Evolutionary conservation across 257 asterid genomes (phyloP), one percentile per base, ranked within the genome.

Genomic region (Ballota nigra): DNA sequence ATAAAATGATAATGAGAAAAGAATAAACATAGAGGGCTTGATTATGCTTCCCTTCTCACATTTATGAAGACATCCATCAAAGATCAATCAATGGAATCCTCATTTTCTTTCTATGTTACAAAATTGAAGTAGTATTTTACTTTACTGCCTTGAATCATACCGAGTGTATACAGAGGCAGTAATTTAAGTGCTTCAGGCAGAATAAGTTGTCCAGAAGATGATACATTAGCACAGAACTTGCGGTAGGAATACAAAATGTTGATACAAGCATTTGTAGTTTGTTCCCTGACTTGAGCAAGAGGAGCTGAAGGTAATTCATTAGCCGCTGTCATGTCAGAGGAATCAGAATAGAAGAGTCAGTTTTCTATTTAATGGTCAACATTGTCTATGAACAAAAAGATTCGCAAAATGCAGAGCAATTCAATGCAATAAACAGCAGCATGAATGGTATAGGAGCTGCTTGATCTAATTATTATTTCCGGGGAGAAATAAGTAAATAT

Each of bases 171-270:
- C 16, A 91, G 89, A 69, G 99, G 97, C 87, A 94, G 75, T 76
- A 94, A 72, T 68, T 89, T 89, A 78, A 94, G 97, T 74, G 96
- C 89, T 82, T 94, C 99, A 4, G 99, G 99, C 79, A 94, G 83
- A 69, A 89, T 78, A 74, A 94, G 96, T 78, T 86, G 99, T 45
- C 96, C 99, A n/a, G 92, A 74, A 38, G 98, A 82, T 22, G 97
- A 82, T 56, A 81, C 96, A n/a, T 96, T 86, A 28, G 99, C 95
- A 75, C 97, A 89, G 71, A 82, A 91, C 86, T 91, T 94, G 74
- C 97, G 90, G 69, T 94, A 94, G 22, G 99, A 90, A 68, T 83
- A 87, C 77, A 94, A 81, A 77, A 94, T 84, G 78, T 89, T 88
- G 83, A 89, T 84, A 79, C 97, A 87, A 77, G 72, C 79, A 77